These are phyloP conservation scores for Wickerhamiella cacticola DNA, from an alignment of 805 yeast species.

Conservation along the genomic window DNA sequence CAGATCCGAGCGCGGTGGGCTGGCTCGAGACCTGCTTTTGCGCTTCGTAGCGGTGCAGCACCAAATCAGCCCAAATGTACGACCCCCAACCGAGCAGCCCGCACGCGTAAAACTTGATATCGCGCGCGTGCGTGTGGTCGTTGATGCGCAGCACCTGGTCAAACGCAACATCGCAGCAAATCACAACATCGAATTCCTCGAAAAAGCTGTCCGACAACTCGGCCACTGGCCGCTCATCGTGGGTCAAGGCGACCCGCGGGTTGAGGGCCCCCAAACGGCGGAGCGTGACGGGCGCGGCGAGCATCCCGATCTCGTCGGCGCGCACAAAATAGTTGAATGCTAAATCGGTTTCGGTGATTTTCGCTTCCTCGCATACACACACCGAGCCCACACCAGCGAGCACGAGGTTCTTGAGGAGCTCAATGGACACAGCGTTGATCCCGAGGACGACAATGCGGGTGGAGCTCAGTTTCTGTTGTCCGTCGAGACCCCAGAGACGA, in stretches of 20 bases:
- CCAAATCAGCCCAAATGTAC: slow-evolving; percentile 65
- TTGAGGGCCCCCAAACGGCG: slow-evolving; percentile 45
- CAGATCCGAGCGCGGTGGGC: slow-evolving; percentile 42
- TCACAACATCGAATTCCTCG: slow-evolving; percentile 50
- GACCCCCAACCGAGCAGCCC: slow-evolving; percentile 75
- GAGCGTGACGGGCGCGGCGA: slow-evolving; percentile 33
- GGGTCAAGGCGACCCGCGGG: slow-evolving; percentile 47
- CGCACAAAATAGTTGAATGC: slow-evolving; percentile 64
- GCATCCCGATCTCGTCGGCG: slow-evolving; percentile 42
- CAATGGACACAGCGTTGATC: slow-evolving; percentile 40
- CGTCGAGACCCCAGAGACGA: slow-evolving; percentile 71
- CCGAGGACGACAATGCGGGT: slow-evolving; percentile 53
- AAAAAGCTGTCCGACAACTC: slow-evolving; percentile 32
- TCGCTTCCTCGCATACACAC: slow-evolving; percentile 51
- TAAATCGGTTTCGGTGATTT: slow-evolving; percentile 48
- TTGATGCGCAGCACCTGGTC: slow-evolving; percentile 39
- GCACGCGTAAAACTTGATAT: slow-evolving; percentile 55
- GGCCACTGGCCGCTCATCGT: slow-evolving; percentile 32
- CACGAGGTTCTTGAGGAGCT: slow-evolving; percentile 69
- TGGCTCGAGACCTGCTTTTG: slow-evolving; percentile 15
- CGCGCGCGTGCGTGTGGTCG: slow-evolving; percentile 39
- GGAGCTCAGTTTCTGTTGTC: slow-evolving; percentile 49
- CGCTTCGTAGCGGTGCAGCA: slow-evolving; percentile 38
- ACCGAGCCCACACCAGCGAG: slow-evolving; percentile 79
- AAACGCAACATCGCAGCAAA: slow-evolving; percentile 54